A percentile compares a stretch with the other conserved stretches of the same genome.
Evolutionary conservation across 768 basidiomycete species (phyloP).

Genomic region (Mycena floridula): DNA sequence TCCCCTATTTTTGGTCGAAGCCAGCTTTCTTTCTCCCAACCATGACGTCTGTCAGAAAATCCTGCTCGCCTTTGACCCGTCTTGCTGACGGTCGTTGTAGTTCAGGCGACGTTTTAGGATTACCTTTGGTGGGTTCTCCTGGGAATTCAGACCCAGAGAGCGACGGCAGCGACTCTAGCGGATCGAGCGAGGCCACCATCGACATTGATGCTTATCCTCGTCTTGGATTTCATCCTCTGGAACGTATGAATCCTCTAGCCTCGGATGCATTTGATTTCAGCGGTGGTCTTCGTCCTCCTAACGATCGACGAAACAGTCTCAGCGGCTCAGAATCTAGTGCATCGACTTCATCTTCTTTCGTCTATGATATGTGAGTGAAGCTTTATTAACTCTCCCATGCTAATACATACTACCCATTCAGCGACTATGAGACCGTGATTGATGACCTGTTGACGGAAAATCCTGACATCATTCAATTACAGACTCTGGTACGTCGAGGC

Average conservation of each 20-base stretch:
- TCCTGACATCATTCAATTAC: constrained; percentile 9
- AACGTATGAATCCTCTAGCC: constrained; percentile 2
- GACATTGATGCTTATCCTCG: constrained; percentile 1
- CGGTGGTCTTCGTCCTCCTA: no score
- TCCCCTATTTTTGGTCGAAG: neutral
- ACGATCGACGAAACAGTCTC: no score
- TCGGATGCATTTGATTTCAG: neutral
- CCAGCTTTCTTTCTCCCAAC: neutral
- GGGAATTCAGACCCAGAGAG: neutral
- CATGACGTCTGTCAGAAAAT: no score
- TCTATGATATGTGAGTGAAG: constrained; percentile 22
- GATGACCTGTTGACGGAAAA: constrained; percentile 22
- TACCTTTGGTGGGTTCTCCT: neutral
- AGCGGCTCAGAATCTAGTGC: constrained; percentile 19
- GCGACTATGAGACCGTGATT: constrained; percentile 25
- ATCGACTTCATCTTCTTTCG: constrained; percentile 22
- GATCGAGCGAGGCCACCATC: constrained; percentile 2
- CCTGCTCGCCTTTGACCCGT: neutral
- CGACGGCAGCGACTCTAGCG: neutral
- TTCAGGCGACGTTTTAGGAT: neutral
- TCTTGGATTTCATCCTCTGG: constrained; percentile 4
- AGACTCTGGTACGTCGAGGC: constrained; percentile 16
- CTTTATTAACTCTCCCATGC: no score
- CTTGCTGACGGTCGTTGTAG: neutral
- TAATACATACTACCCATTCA: no score